Evolutionary conservation across 345 rosid genomes (phyloP).

Genomic region (Salix exigua): DNA sequence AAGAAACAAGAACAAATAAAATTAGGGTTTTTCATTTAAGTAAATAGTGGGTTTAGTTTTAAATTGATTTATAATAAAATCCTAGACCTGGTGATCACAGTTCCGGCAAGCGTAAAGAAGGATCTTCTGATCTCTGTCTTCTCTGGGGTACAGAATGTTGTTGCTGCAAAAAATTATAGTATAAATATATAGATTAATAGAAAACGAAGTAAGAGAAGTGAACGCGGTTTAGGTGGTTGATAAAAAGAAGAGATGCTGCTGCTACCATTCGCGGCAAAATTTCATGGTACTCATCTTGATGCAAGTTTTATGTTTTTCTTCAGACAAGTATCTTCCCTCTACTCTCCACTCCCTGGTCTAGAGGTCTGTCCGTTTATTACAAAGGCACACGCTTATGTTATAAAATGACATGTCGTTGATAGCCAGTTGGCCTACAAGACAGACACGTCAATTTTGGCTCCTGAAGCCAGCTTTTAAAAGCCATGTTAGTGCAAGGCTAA

Average conservation of each 20-base stretch:
- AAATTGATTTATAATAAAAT: not conserved
- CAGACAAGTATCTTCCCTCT: not conserved
- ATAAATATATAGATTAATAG: not conserved
- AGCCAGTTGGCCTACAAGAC: not conserved
- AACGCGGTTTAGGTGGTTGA: not conserved
- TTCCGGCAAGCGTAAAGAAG: conserved; percentile 81
- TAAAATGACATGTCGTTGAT: not conserved
- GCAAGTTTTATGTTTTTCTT: not conserved
- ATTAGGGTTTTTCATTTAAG: not conserved
- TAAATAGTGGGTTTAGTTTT: not conserved
- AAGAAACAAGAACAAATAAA: not conserved
- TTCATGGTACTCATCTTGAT: conserved; percentile 79
- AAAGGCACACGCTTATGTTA: too few species aligned
- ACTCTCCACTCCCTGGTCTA: too few species aligned
- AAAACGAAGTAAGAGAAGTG: not conserved
- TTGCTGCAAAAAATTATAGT: conserved; percentile 38
- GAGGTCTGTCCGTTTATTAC: too few species aligned
- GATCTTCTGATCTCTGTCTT: conserved; percentile 54
- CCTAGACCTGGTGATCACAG: conserved; percentile 49
- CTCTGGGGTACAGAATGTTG: conserved; percentile 72
- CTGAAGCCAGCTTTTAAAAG: too few species aligned
- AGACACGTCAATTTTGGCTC: not conserved
- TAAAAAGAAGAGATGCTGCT: not conserved
- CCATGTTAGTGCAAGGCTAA: too few species aligned
- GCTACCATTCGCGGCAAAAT: conserved; percentile 82